Base-by-base conservation (phyloP, 106 monocot genomes). In the Cymbidium sinense region DNA sequence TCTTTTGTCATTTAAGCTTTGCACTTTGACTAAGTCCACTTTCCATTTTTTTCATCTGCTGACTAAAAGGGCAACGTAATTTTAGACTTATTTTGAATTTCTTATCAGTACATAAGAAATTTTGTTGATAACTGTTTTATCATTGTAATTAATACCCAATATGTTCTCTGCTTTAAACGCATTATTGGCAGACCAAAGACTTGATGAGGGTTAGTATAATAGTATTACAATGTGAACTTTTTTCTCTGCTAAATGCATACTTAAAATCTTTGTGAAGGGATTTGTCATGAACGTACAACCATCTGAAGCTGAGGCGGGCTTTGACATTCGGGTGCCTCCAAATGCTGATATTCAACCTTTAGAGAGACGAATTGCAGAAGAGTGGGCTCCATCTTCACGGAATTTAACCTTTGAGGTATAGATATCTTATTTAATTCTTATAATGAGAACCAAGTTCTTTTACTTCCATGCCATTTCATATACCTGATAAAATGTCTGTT, bases 251-350 rank as follows among this genome's bases (percentile, higher is more conserved):
- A 21, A 39, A 39, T 37, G 36, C n/a, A 35, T 37, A 2, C n/a
- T 71, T 17, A n/a, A 70, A 34, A 71, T 50, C n/a, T 55, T 58
- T 58, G 23, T 58, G 23, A 58, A 64, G 98, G 98, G 94, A 52
- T 99, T 95, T 84, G 89, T 99, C 27, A 99, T 99, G 98, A 99
- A 99, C 82, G 75, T 95, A 34, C 94, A 99, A 76, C 92, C 98
- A 73, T 99, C 94, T 69, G 94, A 92, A 90, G 98, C 94, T 50
- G 92, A 99, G 79, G 87, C 90, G 41, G 98, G 98, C 74, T 85
- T 99, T 73, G 98, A 99, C 75, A 83, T 99, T 44, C 84, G 98
- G 70, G 84, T 99, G 35, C 94, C 98, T 65, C 95, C 98, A 65
- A 83, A 76, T 79, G 83, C 75, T 75, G 86, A 95, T 81, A 21